A percentile compares a stretch with the other conserved stretches of the same genome.
Conservation (phyloP, 176 grass and related monocot genomes). For the Chloris gayana region DNA sequence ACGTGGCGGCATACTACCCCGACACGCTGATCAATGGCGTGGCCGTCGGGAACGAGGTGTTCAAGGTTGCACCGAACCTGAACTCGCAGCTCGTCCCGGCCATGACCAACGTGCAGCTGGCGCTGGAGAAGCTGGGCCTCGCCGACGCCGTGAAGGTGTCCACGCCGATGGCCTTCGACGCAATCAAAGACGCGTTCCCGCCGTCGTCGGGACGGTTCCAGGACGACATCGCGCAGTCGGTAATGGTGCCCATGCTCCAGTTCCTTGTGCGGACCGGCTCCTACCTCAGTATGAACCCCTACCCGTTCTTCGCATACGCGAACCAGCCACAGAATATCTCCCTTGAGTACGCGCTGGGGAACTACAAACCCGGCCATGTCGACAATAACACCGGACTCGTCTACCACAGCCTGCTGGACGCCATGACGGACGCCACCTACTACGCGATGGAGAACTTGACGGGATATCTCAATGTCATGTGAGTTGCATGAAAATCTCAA, state of each 20-base stretch:
- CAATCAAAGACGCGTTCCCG: background rate
- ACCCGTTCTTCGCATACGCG: background rate
- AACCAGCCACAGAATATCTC: background rate
- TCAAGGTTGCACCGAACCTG: background rate
- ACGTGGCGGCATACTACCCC: background rate
- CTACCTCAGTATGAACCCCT: background rate
- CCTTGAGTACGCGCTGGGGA: background rate
- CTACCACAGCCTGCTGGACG: constrained; percentile 70
- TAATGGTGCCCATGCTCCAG: background rate
- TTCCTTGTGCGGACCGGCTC: background rate
- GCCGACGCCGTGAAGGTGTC: background rate
- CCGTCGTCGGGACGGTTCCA: background rate
- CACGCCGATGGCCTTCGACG: background rate
- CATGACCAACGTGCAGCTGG: background rate
- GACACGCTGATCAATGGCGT: background rate
- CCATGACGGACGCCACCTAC: constrained; percentile 64
- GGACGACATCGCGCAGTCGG: background rate
- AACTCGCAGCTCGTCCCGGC: background rate
- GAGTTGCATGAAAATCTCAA: no score
- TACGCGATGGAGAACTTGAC: constrained; percentile 42
- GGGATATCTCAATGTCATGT: background rate
- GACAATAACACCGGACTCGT: constrained; percentile 7
- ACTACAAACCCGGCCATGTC: constrained; percentile 38
- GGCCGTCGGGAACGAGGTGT: background rate
- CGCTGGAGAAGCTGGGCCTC: background rate